Evolutionary conservation across 495 filamentous ascomycete species (phyloP).

Genomic region (Thermothielavioides terrestris): DNA sequence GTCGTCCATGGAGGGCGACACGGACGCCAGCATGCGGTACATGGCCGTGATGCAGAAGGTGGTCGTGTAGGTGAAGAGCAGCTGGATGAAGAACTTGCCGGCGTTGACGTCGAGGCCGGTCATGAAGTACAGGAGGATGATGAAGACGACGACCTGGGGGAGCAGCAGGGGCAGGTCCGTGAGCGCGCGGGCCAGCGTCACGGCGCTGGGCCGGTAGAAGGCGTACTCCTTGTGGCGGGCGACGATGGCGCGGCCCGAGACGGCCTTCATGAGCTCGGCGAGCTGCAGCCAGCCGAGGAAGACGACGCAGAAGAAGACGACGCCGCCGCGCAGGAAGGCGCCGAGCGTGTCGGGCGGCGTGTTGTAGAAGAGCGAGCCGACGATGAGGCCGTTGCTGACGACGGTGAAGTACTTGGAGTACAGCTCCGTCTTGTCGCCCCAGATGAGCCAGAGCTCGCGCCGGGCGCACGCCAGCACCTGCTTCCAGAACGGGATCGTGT

Average conservation of each 20-base stretch:
- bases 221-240: constrained; percentile 78
- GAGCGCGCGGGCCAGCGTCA: constrained; percentile 65
- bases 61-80: constrained; percentile 50
- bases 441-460: constrained; percentile 50
- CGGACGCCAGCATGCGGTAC: constrained; percentile 63
- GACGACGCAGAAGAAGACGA: constrained; percentile 63
- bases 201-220: constrained; percentile 76
- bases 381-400: constrained; percentile 64
- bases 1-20: constrained; percentile 54
- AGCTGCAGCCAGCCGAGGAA: constrained; percentile 76
- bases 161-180: constrained; percentile 67
- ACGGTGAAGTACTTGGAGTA: constrained; percentile 48
- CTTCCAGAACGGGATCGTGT: constrained; percentile 49
- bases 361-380: constrained; percentile 70
- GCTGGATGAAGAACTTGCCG: constrained; percentile 76
- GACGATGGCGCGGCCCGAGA: constrained; percentile 61
- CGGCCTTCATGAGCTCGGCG: constrained; percentile 64
- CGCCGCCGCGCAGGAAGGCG: constrained; percentile 47
- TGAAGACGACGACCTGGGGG: constrained; percentile 61
- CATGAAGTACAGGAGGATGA: constrained; percentile 75
- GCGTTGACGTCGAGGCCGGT: constrained; percentile 54
- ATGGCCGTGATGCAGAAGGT: constrained; percentile 55
- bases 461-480: constrained; percentile 50
- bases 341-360: constrained; percentile 50
- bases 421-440: constrained; percentile 52